Base-by-base conservation (phyloP, 1,139 yeast genomes). In the Wickerhamomyces sp. region DNA sequence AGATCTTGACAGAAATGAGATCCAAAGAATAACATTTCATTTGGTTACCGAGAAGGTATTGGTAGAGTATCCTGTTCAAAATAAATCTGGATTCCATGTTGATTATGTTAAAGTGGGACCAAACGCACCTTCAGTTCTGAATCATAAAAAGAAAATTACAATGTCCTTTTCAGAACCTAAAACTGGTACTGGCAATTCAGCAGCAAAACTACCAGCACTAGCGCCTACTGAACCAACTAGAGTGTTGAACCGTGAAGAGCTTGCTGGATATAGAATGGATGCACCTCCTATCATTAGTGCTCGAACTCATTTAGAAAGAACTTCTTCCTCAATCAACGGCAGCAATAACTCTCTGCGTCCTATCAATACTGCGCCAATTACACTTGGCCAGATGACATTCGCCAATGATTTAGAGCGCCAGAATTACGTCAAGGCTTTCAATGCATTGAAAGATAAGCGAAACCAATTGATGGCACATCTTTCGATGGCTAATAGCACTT, bases 1-100 rank as follows among this genome's bases (percentile, higher is more conserved):
- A 51, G 65, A 63, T 7, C 56, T 82, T 51, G 76, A 76, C 25
- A 80, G 79, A 47, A 74, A 80, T 4, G 89, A 83, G 30, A 70
- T 86, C 20, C 96, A 89, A 58, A 68, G 97, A 47, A 76, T 92
- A 7, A 84, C 89, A 48, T 89, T 87, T 54, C 83, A 82, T 48
- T 63, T 92, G 48, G 70, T 87, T 15, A 74, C 85, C 22, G 80
- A 80, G 46, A 76, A 77, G n/a, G 74, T 81, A 22, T 61, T 92
- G 28, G 71, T 70, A 41, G 97, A 90, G 59, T 84, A 81, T 55
- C 76, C 87, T 10, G 68, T 81, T 7, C 75, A 80, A 72, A 84
- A 78, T 49, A 74, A 71, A 16, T 76, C 79, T n/a, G 94, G 96
- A 0, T 89, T 84, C 65, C 87, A 95, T 0, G 70, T 83, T 6